A percentile compares a stretch with the other conserved stretches of the same genome.
Evolutionary conservation across 164 flowering plant genomes (phyloP).

Genomic region (Vitis amurensis): DNA sequence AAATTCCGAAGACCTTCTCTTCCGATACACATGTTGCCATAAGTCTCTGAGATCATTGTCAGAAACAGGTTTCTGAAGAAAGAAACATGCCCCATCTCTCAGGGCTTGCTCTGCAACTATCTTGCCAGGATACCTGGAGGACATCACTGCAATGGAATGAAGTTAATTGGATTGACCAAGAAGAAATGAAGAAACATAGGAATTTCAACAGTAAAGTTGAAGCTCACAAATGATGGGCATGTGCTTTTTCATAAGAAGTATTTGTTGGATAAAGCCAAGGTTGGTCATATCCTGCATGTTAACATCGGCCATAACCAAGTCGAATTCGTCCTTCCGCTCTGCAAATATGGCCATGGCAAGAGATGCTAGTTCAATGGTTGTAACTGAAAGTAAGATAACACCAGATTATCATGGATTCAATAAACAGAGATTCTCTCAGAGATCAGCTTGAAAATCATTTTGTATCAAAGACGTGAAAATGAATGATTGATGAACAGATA

Average conservation of each 20-base stretch:
- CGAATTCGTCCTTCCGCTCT: constrained; percentile 10
- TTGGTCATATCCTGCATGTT: constrained; percentile 20
- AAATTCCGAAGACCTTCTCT: not conserved
- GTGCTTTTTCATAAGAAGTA: not conserved
- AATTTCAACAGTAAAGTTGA: not conserved
- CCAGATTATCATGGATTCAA: too few species aligned
- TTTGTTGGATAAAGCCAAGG: constrained; percentile 6
- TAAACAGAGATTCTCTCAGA: too few species aligned
- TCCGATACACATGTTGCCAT: constrained; percentile 29
- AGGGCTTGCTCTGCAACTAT: constrained; percentile 6
- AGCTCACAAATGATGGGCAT: constrained; percentile 28
- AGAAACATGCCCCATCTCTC: constrained; percentile 21
- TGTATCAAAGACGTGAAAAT: too few species aligned
- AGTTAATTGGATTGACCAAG: not conserved
- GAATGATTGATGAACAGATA: too few species aligned
- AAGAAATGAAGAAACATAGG: not conserved
- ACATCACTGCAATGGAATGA: constrained; percentile 13
- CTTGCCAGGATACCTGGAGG: not conserved
- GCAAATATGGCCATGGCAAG: constrained; percentile 26
- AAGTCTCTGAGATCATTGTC: constrained; percentile 9
- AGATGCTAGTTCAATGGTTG: constrained; percentile 17
- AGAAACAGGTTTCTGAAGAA: constrained; percentile 24
- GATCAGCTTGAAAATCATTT: too few species aligned
- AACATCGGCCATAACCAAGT: constrained; percentile 25
- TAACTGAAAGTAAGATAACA: constrained; percentile 19